Conservation (phyloP, 192 early-diverging fungal species). For the Coemansia asiatica region DNA sequence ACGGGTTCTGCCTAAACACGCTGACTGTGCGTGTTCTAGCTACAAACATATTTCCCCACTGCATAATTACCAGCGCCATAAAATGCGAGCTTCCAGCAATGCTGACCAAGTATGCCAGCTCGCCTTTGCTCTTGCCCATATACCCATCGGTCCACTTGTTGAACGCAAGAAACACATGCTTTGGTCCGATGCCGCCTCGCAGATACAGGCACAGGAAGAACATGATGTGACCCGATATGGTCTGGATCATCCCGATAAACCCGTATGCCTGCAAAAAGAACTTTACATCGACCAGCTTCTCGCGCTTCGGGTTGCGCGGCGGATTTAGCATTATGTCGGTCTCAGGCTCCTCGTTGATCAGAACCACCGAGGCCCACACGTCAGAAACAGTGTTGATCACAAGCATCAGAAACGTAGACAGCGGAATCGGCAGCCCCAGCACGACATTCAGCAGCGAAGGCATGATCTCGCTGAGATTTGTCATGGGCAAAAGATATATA, state of each 20-base stretch:
- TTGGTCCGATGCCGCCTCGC: constrained; percentile 59
- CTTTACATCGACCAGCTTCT: constrained; percentile 65
- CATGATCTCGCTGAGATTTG: constrained; percentile 72
- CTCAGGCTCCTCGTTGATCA: constrained; percentile 80
- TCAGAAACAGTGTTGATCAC: constrained; percentile 68
- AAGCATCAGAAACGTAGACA: constrained; percentile 82
- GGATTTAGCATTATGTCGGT: constrained; percentile 66
- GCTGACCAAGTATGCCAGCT: constrained; percentile 50
- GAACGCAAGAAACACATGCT: constrained; percentile 60
- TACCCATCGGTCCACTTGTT: constrained; percentile 60
- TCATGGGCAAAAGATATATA: constrained; percentile 77
- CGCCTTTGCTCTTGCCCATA: constrained; percentile 50
- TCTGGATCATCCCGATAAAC: constrained; percentile 73
- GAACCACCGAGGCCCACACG: constrained; percentile 60
- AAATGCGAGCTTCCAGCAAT: constrained; percentile 44
- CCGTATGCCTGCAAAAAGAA: constrained; percentile 75
- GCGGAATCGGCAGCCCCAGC: constrained; percentile 74
- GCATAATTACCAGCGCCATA: constrained; percentile 48
- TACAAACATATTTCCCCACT: constrained; percentile 57
- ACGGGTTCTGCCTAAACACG: constrained; percentile 47
- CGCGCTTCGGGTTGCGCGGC: constrained; percentile 70
- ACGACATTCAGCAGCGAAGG: constrained; percentile 78
- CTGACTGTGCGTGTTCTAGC: constrained; percentile 45
- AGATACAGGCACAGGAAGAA: constrained; percentile 69
- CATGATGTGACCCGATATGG: constrained; percentile 65